These are phyloP conservation scores for Chrysosporium queenslandicum DNA, from an alignment of 2,329 filamentous ascomycete species.

Conservation along the genomic window DNA sequence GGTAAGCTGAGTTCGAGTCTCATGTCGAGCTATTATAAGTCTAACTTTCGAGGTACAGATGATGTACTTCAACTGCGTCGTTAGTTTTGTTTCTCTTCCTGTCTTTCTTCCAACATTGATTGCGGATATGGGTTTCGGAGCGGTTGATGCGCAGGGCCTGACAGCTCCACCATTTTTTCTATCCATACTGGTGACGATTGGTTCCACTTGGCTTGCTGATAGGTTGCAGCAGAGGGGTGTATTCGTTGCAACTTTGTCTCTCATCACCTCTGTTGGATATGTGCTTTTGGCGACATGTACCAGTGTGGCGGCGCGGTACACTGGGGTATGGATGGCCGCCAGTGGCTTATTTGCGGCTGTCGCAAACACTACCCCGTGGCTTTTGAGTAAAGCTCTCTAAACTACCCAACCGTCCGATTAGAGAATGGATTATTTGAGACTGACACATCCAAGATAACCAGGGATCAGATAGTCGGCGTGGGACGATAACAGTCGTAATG, in stretches of 20 bases:
- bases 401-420: not conserved
- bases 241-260: constrained; percentile 48
- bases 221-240: constrained; percentile 53
- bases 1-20: constrained; percentile 23
- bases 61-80: constrained; percentile 53
- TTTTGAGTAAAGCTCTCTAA: constrained; percentile 39
- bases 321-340: constrained; percentile 46
- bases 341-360: constrained; percentile 58
- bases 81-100: constrained; percentile 55
- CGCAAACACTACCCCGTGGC: constrained; percentile 61
- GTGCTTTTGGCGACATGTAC: constrained; percentile 47
- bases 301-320: constrained; percentile 43
- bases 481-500: constrained; percentile 55
- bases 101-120: constrained; percentile 57
- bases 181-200: constrained; percentile 53
- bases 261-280: constrained; percentile 53
- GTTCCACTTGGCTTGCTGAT: constrained; percentile 56
- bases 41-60: constrained; percentile 22
- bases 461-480: constrained; percentile 57
- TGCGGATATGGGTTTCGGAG: constrained; percentile 56
- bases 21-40: not conserved
- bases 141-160: constrained; percentile 59
- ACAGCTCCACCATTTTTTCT: constrained; percentile 62
- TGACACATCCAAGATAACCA: constrained; percentile 48
- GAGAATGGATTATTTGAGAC: not conserved